These are phyloP conservation scores for Plantago ovata DNA, from an alignment of 257 asterid species.

Conservation along the genomic window DNA sequence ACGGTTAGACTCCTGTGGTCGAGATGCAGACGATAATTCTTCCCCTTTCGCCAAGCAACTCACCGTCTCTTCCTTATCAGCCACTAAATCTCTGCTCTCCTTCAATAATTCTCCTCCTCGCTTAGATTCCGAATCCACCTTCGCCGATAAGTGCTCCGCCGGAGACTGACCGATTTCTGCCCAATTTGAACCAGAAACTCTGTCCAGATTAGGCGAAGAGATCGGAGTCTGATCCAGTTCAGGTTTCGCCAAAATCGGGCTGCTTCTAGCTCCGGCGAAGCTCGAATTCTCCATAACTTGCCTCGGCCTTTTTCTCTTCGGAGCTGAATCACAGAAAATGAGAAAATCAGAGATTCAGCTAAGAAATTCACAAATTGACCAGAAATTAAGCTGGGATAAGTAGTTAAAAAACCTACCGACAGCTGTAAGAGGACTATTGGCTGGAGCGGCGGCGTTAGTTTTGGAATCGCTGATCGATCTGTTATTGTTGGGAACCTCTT, in stretches of 20 bases:
- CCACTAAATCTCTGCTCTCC: slow-evolving; percentile 34
- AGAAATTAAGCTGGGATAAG: not conserved
- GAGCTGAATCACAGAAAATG: slow-evolving; percentile 47
- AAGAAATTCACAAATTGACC: not conserved
- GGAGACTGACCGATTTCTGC: slow-evolving; percentile 35
- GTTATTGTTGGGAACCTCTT: slow-evolving; percentile 35
- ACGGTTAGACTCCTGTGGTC: slow-evolving; percentile 33
- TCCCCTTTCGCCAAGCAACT: slow-evolving; percentile 44
- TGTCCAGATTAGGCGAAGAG: slow-evolving; percentile 47
- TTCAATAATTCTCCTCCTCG: slow-evolving; percentile 28
- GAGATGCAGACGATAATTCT: slow-evolving; percentile 37
- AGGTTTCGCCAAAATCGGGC: slow-evolving; percentile 43
- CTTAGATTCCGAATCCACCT: slow-evolving; percentile 40
- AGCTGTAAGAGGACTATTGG: slow-evolving; percentile 49
- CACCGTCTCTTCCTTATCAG: slow-evolving; percentile 30
- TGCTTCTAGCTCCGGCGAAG: slow-evolving; percentile 40
- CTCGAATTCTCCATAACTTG: slow-evolving; percentile 56
- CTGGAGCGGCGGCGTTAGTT: slow-evolving; percentile 50
- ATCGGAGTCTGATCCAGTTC: slow-evolving; percentile 52
- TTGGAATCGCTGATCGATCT: slow-evolving; percentile 51
- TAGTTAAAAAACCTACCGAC: slow-evolving; percentile 48
- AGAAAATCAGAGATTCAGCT: not conserved
- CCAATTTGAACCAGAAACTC: slow-evolving; percentile 38
- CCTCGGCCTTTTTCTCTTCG: slow-evolving; percentile 80
- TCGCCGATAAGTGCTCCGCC: slow-evolving; percentile 18